Evolutionary conservation across 192 early-diverging fungal species (phyloP).

Genomic region (Funneliformis mosseae): DNA sequence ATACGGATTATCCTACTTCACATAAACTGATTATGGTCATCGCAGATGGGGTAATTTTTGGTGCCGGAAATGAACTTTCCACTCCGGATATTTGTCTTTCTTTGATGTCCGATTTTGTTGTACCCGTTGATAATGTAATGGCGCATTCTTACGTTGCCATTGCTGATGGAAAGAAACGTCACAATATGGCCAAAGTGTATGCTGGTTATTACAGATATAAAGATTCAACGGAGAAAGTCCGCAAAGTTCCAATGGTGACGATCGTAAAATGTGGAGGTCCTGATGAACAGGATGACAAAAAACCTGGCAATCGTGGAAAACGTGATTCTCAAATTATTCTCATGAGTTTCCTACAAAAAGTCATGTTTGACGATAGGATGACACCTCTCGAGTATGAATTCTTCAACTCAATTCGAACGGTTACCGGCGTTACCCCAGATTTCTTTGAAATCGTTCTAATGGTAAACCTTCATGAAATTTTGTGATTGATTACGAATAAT

Average conservation of each 20-base stretch:
- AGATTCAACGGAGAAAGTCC: conserved; percentile 56
- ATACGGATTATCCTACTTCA: conserved; percentile 74
- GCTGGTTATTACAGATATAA: conserved; percentile 83
- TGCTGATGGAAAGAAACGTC: conserved; percentile 87
- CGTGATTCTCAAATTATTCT: conserved; percentile 95
- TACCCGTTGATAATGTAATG: conserved; percentile 61
- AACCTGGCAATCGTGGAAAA: conserved; percentile 91
- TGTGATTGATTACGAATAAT: neutral
- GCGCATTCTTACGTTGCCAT: conserved; percentile 88
- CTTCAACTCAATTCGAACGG: conserved; percentile 75
- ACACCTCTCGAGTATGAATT: conserved; percentile 81
- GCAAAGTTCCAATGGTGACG: conserved; percentile 71
- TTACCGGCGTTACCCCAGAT: conserved; percentile 72
- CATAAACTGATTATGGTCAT: conserved; percentile 81
- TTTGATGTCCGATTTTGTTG: conserved; percentile 74
- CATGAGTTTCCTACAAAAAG: conserved; percentile 93
- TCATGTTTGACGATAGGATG: conserved; percentile 88
- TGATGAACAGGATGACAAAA: conserved; percentile 59
- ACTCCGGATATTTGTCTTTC: conserved; percentile 79
- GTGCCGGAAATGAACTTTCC: conserved; percentile 73
- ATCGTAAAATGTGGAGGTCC: conserved; percentile 75
- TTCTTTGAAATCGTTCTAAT: conserved; percentile 79
- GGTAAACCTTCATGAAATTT: conserved; percentile 36
- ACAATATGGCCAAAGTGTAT: conserved; percentile 93
- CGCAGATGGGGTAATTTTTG: conserved; percentile 79